Base-by-base conservation (phyloP, 352 stramenopile genomes). In the Phytophthora parvispora region DNA sequence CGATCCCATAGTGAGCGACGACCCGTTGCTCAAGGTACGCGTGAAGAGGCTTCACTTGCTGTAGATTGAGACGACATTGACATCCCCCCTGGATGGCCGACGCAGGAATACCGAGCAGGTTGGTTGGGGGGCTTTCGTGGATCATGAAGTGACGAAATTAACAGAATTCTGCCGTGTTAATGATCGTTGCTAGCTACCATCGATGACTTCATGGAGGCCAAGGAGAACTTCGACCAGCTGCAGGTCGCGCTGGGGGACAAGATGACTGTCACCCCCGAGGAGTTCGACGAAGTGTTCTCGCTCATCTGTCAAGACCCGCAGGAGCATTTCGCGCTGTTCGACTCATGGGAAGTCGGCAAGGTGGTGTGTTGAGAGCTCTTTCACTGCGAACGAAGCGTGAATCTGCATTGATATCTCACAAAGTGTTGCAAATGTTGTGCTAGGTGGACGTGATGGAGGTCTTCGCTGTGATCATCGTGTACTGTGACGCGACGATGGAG, bases 221-320 rank as follows among this genome's bases (percentile, higher is more conserved):
- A 90, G 34, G 75, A 84, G 16, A 90, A 89, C 50, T 94, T 91
- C 36, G 74, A 91, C 45, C 63, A 68, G 31, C 75, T 94, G 3
- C 84, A 93, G 58, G 77, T 72, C 9, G 83, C 81, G 1, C 66
- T 91, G 16, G 86, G 84, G 3, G 86, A 94, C 77, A 90, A 92
- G 62, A 94, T 92, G 86, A 87, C 84, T 0, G 64, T 94, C 70
- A 91, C 75, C 6, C 67, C 75, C 8, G 83, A 90, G 6, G 83
- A 94, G 51, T 94, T 94, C 51, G 84, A 92, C 59, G 81, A 94
- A 34, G 84, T 94, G 45, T 94, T 94, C 53, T 90, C 84, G 38
- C 78, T 93, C 48, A 80, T 93, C 4, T 94, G 81, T 48, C 82
- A 91, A 49, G 84, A 94, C 42, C 62, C 86, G 28, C 20, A 69